Base-by-base conservation (phyloP, 768 basidiomycete species). In the Leccinum imitatum region DNA sequence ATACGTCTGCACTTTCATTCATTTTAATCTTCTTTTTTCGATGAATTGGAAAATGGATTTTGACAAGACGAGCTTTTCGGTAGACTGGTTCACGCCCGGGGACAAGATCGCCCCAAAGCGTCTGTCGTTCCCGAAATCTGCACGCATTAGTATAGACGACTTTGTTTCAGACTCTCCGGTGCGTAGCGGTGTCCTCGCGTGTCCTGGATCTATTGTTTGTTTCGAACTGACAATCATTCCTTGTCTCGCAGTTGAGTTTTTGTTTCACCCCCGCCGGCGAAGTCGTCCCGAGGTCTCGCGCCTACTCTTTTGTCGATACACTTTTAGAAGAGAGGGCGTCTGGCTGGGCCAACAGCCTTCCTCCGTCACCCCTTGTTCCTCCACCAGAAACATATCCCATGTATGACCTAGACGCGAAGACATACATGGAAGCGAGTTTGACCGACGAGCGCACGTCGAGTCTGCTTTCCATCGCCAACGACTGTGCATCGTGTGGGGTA, bases 41-140 rank as follows among this genome's bases (percentile, higher is more conserved):
- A 48, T 52, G 46, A 52, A 54, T 65, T 65, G 59, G 59, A 61
- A 62, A 39, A 73, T 73, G 73, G 72, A 73, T 51, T 72, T 73
- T 58, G 72, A 63, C 64, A 70, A 66, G 59, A 67, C 73, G 11
- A 72, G 63, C 13, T 67, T 75, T 48, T 69, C 65, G 11, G 69
- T 73, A 10, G 73, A 73, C 50, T 72, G 68, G 64, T 74, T 65
- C 54, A 69, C 66, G 15, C 69, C 72, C 11, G 67, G 69, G n/a
- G 73, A 70, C 57, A 67, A 51, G 51, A 70, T 58, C 44, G 58
- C 57, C 5, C 63, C 64, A 30, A 65, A 70, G 25, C 74, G 71
- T 10, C 62, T 74, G 17, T 73, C 74, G 5, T 74, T 74, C 37
- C 74, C 72, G n/a, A 75, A 65, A 55, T 75, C 73, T 14, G 69